phyloP scores from a whole-genome alignment of 805 yeast species.

The Ascoidea asiatica region DNA sequence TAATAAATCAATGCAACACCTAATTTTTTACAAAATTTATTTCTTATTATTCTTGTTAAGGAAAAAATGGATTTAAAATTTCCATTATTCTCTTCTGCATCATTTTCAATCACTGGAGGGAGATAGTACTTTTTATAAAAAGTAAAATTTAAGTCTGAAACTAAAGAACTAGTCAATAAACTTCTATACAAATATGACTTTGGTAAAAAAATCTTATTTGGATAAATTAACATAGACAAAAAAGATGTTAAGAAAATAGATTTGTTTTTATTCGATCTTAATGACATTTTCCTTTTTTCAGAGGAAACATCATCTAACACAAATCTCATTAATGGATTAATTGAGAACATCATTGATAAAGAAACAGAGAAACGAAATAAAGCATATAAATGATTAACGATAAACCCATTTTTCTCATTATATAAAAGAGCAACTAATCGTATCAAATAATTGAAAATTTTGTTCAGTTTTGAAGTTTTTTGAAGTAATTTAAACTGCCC shows the following conservation, averaged over 20 bases:
- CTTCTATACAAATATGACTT: background rate
- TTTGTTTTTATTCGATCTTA: background rate
- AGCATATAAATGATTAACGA: background rate
- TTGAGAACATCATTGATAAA: background rate
- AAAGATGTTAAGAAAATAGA: background rate
- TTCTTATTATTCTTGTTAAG: too few relatives aligned
- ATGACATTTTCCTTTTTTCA: background rate
- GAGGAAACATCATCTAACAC: too few relatives aligned
- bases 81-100: too few relatives aligned
- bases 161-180: background rate
- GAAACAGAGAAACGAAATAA: background rate
- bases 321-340: background rate
- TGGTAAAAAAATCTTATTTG: background rate
- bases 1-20: background rate
- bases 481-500: too few relatives aligned
- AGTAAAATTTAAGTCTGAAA: too few relatives aligned
- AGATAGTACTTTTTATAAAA: too few relatives aligned
- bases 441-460: background rate
- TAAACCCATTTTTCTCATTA: too few relatives aligned
- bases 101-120: too few relatives aligned
- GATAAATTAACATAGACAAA: background rate
- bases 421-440: background rate
- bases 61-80: too few relatives aligned
- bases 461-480: background rate
- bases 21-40: too few relatives aligned